Evolutionary conservation across 2,329 filamentous ascomycete species (phyloP), one percentile per base, ranked within the genome.

Genomic region (Scytalidium lignicola): DNA sequence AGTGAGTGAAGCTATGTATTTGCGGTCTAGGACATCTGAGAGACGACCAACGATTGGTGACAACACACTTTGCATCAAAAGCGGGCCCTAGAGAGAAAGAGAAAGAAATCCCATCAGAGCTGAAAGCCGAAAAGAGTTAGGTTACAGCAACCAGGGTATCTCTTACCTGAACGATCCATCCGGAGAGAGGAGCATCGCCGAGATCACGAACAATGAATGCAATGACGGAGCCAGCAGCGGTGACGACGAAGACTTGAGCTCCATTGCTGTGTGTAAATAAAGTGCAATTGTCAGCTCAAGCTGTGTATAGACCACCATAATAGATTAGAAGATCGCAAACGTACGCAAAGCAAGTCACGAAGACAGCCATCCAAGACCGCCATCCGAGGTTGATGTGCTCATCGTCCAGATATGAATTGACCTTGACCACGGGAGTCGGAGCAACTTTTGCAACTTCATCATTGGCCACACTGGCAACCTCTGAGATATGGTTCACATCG

Each of bases 11-110:
- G 75, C 74, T 19, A 80, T 66, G 43, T 69, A 70, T 57, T 79
- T 79, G 39, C 76, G 70, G 49, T 78, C 74, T 1, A 78, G 61
- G 2, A 79, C 74, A 58, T 80, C 76, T n/a, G 75, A 78, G 0
- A 80, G 67, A 3, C 76, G 70, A 13, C 76, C 76, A 2, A 78
- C 69, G 19, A 78, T 67, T 3, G 76, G 76, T 1, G 74, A 78
- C 2, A 79, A 65, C 4, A 77, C 76, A 40, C 68, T 71, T 61
- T 79, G 76, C 70, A 79, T 77, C 12, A 79, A 69, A 0, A 80
- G 65, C 0, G 75, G 76, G 0, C 74, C 75, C 70, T 79, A 44
- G 49, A 51, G n/a, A n/a, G n/a, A n/a, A n/a, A n/a, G n/a, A n/a
- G n/a, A n/a, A n/a, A n/a, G n/a, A n/a, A n/a, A n/a, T n/a, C n/a